Evolutionary conservation across 2,329 filamentous ascomycete species (phyloP), one percentile per base, ranked within the genome.

Genomic region (Aspergillus bombycis): DNA sequence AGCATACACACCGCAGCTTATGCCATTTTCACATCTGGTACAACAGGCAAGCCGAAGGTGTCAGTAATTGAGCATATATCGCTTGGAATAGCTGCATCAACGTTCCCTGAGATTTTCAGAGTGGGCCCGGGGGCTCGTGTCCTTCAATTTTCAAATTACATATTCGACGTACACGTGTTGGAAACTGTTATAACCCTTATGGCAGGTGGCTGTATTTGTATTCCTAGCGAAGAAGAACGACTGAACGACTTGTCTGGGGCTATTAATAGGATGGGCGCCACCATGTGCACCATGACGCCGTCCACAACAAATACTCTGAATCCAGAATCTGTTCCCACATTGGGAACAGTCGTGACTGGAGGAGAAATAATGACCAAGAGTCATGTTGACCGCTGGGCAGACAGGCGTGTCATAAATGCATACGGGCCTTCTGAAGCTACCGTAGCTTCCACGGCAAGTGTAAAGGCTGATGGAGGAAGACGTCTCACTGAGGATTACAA

Each of bases 51-150:
- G 57, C 85, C 86, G 0, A 87, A 87, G 62, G 88, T 87, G 1
- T 85, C 88, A 14, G 85, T 89, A 21, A 86, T 90, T 64, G 85
- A 85, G 9, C 89, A 91, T 68, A 78, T 78, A 0, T 83, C 86
- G 0, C 79, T 90, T 1, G 85, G 85, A 1, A 86, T 86, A 0
- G 80, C 82, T 0, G 83, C 86, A 54, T 70, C 82, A 3, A 81
- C 82, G 0, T 84, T 89, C 68, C 84, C 81, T 0, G 76, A 80
- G 0, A 80, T 82, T 0, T 74, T 89, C 2, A 78, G 81, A 30
- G 75, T 85, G 88, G 57, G 80, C 79, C 56, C 77, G 71, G 7
- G 75, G 74, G 87, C 86, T 12, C 82, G 89, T 5, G 84, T 89
- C 4, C 80, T 89, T 73, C 84, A 87, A 62, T 82, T 86, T 62